A percentile compares a stretch with the other conserved stretches of the same genome.
phyloP scores from a whole-genome alignment of 768 basidiomycete genomes.

The Fomitopsis serialis region DNA sequence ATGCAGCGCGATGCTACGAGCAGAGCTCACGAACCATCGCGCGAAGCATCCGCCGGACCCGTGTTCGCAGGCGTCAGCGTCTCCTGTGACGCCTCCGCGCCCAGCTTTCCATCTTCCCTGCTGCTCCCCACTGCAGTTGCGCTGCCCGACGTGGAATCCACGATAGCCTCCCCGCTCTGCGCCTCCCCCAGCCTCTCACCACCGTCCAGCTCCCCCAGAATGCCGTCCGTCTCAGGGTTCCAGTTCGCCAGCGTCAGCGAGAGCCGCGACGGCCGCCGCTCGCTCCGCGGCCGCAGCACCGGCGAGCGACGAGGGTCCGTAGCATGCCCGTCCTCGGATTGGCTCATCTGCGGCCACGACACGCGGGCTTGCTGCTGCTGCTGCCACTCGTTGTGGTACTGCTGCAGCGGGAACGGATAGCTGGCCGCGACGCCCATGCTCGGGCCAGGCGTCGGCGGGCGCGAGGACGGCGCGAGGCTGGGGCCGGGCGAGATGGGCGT shows the following conservation, averaged over 20 bases:
- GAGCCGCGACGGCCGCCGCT: constrained; percentile 15
- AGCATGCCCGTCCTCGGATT: constrained; percentile 6
- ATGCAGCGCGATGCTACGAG: not conserved
- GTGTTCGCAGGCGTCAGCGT: not conserved
- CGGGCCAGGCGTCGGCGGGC: constrained; percentile 11
- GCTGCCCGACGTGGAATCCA: not conserved
- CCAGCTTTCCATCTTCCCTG: not conserved
- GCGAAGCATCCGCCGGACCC: not conserved
- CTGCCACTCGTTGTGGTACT: not conserved
- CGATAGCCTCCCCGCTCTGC: not conserved
- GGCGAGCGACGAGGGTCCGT: not conserved
- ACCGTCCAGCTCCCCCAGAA: not conserved
- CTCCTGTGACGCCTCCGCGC: not conserved
- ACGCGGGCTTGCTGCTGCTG: constrained; percentile 6
- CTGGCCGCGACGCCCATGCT: not conserved
- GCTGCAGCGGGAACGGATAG: not conserved
- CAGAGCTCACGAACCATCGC: no score
- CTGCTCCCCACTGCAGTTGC: not conserved
- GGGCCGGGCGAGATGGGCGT: constrained; percentile 4
- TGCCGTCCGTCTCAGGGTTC: constrained; percentile 17
- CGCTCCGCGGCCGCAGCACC: not conserved
- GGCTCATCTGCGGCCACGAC: constrained; percentile 12
- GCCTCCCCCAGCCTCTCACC: not conserved
- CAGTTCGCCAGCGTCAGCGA: constrained; percentile 22
- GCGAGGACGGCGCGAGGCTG: constrained; percentile 9